These are phyloP conservation scores for Fusarium torreyae DNA, from an alignment of 2,329 filamentous ascomycete genomes.

Conservation along the genomic window DNA sequence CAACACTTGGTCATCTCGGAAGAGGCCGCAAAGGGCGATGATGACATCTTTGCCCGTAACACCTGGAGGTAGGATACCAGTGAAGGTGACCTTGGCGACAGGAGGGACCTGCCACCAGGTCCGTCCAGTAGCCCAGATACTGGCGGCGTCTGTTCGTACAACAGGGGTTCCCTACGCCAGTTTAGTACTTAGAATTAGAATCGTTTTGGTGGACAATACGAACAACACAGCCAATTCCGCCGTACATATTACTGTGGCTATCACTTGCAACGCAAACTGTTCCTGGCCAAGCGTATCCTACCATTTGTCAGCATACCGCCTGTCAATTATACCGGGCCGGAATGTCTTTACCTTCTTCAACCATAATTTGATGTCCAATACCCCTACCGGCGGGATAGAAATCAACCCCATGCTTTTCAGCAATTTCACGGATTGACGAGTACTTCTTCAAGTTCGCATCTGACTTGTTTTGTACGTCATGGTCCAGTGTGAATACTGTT, in stretches of 20 bases:
- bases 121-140: constrained; percentile 84
- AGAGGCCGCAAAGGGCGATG: constrained; percentile 86
- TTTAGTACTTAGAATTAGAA: too few relatives aligned
- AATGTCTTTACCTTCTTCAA: constrained; percentile 67
- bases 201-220: too few relatives aligned
- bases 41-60: constrained; percentile 97
- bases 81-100: constrained; percentile 84
- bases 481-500: constrained; percentile 83
- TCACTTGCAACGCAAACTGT: constrained; percentile 86
- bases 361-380: constrained; percentile 94
- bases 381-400: constrained; percentile 84
- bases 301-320: neutral
- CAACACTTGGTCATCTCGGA: constrained; percentile 88
- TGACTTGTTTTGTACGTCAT: constrained; percentile 88
- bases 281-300: constrained; percentile 83
- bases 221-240: constrained; percentile 53
- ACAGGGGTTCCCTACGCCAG: constrained; percentile 67
- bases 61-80: constrained; percentile 80
- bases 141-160: constrained; percentile 89
- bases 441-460: constrained; percentile 89
- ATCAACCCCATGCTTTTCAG: constrained; percentile 79
- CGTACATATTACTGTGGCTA: constrained; percentile 84
- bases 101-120: constrained; percentile 95
- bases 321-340: rapidly evolving
- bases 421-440: constrained; percentile 84